Percentiles rank a stretch among this genome's conserved stretches.
phyloP scores from a whole-genome alignment of 257 asterid genomes.

The Paraleonurus japonicus region DNA sequence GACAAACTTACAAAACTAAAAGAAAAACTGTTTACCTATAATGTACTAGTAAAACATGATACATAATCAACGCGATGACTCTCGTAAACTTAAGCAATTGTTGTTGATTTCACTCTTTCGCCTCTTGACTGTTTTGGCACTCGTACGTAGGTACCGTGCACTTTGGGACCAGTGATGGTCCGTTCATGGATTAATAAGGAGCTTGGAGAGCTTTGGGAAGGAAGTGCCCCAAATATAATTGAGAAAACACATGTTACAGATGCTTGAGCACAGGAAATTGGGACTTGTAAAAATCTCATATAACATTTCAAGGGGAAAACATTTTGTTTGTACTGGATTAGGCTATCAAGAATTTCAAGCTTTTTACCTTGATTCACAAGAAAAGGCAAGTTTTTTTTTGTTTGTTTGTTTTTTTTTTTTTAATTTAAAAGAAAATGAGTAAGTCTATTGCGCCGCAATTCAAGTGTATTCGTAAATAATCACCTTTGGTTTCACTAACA shows the following conservation, averaged over 20 bases:
- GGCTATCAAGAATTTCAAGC: not conserved
- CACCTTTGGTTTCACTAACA: too few species aligned
- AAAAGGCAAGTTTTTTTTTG: not conserved
- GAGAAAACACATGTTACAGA: conserved; percentile 62
- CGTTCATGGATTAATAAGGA: conserved; percentile 84
- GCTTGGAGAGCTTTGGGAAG: conserved; percentile 86
- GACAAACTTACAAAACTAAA: too few species aligned
- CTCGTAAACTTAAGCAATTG: not conserved
- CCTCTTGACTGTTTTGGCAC: not conserved
- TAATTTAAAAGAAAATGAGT: too few species aligned
- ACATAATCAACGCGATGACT: not conserved
- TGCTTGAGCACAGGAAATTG: conserved; percentile 26
- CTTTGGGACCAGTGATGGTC: conserved; percentile 76
- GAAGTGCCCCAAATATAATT: conserved; percentile 39
- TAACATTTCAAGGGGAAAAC: not conserved
- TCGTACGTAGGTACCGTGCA: conserved; percentile 73
- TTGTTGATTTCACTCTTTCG: not conserved
- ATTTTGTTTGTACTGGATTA: not conserved
- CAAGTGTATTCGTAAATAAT: too few species aligned
- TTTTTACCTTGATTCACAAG: not conserved
- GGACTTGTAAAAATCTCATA: not conserved
- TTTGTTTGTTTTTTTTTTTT: too few species aligned
- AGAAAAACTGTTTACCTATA: too few species aligned
- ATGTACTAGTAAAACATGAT: not conserved
- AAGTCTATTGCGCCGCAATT: too few species aligned